phyloP scores from a whole-genome alignment of 2,329 filamentous ascomycete genomes.

The Fusarium multiceps region DNA sequence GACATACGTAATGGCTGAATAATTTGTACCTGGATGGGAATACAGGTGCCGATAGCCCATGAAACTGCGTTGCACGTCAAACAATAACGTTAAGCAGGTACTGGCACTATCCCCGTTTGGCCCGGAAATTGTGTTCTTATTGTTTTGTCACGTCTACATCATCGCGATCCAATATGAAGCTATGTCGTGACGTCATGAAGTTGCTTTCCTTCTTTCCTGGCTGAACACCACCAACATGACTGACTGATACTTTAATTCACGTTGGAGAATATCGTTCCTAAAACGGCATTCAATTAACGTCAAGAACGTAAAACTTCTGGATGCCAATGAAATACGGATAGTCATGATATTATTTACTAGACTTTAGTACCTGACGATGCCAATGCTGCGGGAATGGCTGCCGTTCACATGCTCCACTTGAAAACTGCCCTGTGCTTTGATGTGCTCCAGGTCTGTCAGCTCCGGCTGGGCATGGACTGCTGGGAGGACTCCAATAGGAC shows the following conservation, averaged over 20 bases:
- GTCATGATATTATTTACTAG: not conserved
- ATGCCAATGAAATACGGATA: not conserved
- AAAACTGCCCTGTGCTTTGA: constrained; percentile 27
- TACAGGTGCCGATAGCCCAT: not conserved
- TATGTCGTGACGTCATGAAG: constrained; percentile 45
- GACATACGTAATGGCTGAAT: constrained; percentile 35
- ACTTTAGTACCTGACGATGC: not conserved
- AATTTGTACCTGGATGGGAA: constrained; percentile 11
- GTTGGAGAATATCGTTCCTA: not conserved
- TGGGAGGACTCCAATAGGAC: not conserved
- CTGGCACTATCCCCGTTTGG: constrained; percentile 5
- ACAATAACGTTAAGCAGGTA: not conserved
- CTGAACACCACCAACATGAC: not conserved
- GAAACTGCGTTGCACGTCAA: constrained; percentile 27
- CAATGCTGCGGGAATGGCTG: not conserved
- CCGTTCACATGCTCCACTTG: not conserved
- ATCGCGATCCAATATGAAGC: constrained; percentile 33
- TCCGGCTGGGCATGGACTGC: not conserved
- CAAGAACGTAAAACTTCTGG: not conserved
- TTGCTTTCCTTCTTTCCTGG: too few relatives aligned
- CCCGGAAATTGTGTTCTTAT: constrained; percentile 3
- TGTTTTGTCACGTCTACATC: constrained; percentile 45
- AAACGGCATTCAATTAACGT: not conserved
- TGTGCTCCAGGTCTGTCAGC: constrained; percentile 25
- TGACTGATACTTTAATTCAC: not conserved